A percentile compares a stretch with the other conserved stretches of the same genome.
Conservation (phyloP, 139 green algal species). For the Chlorella ohadii region DNA sequence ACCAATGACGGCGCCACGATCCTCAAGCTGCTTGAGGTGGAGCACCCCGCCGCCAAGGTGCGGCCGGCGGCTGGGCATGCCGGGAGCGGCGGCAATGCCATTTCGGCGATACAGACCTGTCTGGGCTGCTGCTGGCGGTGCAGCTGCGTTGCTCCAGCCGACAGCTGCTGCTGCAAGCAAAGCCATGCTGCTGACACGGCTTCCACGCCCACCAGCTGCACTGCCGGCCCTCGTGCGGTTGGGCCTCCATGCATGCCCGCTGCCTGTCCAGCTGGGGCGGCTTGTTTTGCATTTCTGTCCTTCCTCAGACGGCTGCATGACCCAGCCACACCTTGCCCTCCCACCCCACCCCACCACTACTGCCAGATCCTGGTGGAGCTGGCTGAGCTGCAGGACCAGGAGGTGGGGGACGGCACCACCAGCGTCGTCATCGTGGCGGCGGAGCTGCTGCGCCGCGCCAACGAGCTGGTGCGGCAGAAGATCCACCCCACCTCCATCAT, state of each 20-base stretch:
- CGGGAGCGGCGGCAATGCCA: not conserved
- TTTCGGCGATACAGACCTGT: too few species aligned
- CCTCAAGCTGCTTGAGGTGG: conserved; percentile 97
- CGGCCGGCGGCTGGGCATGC: not conserved
- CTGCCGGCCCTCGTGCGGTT: too few species aligned
- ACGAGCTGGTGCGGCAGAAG: conserved; percentile 93
- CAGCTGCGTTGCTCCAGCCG: too few species aligned
- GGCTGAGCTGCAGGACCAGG: conserved; percentile 97
- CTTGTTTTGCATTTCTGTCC: not conserved
- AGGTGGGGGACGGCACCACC: conserved; percentile 98
- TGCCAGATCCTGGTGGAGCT: conserved; percentile 98
- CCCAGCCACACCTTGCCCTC: too few species aligned
- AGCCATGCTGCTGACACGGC: too few species aligned
- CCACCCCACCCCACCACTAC: not conserved
- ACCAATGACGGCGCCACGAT: conserved; percentile 99
- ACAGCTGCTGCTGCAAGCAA: too few species aligned
- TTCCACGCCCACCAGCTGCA: too few species aligned
- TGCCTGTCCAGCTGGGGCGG: not conserved
- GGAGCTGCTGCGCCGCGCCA: conserved; percentile 96
- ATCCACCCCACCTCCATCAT: conserved; percentile 99
- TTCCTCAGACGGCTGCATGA: too few species aligned
- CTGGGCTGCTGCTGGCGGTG: not conserved
- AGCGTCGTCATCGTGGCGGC: conserved; percentile 97
- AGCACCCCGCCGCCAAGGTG: conserved; percentile 99
- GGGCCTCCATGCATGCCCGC: not conserved